These are phyloP conservation scores for Pleomassaria siparia DNA, from an alignment of 2,329 filamentous ascomycete species.

Conservation along the genomic window DNA sequence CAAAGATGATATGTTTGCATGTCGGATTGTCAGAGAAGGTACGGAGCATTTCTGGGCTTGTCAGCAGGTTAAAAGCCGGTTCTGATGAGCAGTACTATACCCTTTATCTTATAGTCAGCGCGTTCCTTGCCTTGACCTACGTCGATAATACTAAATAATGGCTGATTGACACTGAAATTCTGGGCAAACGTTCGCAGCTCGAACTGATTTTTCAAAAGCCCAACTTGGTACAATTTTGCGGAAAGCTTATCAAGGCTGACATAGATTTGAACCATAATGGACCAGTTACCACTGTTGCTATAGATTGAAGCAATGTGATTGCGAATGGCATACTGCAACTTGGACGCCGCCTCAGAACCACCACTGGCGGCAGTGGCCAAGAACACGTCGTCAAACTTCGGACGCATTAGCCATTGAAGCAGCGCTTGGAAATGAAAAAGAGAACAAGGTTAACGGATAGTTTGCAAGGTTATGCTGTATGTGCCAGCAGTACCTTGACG, in stretches of 20 bases:
- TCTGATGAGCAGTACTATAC: conserved; percentile 17
- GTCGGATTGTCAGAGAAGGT: conserved; percentile 50
- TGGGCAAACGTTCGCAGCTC: conserved; percentile 48
- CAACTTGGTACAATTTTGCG: conserved; percentile 44
- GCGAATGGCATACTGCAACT: conserved; percentile 45
- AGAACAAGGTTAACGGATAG: too few relatives aligned
- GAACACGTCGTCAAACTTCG: conserved; percentile 49
- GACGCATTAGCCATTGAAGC: neutral
- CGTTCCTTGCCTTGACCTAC: conserved; percentile 51
- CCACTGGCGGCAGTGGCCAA: conserved; percentile 46
- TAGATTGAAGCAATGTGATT: conserved; percentile 46
- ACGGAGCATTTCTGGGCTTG: conserved; percentile 45
- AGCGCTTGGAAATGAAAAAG: too few relatives aligned
- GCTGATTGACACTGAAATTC: conserved; percentile 47
- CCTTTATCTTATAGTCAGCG: conserved; percentile 51
- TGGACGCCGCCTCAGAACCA: conserved; percentile 50
- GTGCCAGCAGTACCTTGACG: too few relatives aligned
- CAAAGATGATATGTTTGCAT: conserved; percentile 52
- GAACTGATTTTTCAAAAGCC: conserved; percentile 42
- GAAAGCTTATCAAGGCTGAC: conserved; percentile 51
- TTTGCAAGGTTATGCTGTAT: too few relatives aligned
- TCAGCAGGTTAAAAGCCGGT: conserved; percentile 9
- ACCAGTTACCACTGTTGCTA: conserved; percentile 45
- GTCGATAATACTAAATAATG: conserved; percentile 52
- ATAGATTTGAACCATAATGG: conserved; percentile 51